These are phyloP conservation scores for Lasiodiplodia citricola DNA, from an alignment of 2,329 filamentous ascomycete species.

Conservation along the genomic window DNA sequence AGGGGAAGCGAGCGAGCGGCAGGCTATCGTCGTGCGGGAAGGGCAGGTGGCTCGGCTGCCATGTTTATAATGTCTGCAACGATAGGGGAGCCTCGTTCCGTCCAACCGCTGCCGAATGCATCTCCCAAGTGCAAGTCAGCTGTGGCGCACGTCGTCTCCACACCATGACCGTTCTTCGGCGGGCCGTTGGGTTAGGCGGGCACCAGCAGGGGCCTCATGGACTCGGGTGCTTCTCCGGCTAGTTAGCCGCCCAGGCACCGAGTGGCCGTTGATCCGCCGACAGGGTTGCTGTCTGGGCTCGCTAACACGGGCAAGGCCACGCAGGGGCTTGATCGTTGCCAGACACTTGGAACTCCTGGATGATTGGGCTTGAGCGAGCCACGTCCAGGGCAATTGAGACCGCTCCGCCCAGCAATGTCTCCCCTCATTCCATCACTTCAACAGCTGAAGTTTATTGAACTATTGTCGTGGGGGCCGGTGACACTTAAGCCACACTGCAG, in stretches of 20 bases:
- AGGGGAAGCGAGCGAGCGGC: conserved; percentile 1
- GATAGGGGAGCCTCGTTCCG: background rate
- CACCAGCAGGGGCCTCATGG: background rate
- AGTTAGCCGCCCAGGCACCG: background rate
- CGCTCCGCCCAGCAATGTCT: background rate
- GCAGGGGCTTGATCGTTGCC: background rate
- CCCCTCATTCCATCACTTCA: background rate
- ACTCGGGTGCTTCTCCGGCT: background rate
- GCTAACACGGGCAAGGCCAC: background rate
- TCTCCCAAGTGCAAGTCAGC: background rate
- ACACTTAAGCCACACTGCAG: background rate
- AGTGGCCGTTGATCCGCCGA: background rate
- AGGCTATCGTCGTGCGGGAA: background rate
- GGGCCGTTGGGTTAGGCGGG: background rate
- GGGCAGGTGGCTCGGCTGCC: background rate
- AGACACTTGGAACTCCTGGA: background rate
- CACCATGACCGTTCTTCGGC: conserved; percentile 1
- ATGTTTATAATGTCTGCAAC: background rate
- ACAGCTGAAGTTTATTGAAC: background rate
- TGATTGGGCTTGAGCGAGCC: background rate
- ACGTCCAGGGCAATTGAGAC: background rate
- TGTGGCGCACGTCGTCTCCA: background rate
- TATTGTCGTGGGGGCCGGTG: background rate
- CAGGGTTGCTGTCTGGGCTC: background rate
- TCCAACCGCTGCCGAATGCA: background rate